Base-by-base conservation (phyloP, 441 rosid species). In the Erodium chrysanthum region DNA sequence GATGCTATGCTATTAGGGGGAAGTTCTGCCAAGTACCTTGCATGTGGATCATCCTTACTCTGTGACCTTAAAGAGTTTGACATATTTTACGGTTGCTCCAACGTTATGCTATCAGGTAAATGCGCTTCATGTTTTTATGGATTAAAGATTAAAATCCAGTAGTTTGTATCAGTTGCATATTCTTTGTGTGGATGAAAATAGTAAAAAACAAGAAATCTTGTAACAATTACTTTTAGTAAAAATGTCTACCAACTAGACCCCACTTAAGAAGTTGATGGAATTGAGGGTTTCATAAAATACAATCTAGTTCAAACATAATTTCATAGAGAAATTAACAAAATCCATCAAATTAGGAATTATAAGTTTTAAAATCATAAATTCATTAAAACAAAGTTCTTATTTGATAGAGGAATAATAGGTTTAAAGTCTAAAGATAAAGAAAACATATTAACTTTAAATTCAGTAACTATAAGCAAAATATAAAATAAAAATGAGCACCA, bases 81-180 rank as follows among this genome's bases (percentile, higher is more conserved):
- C 70, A 20, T 95, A 95, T 79, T 92, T 95, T 79, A 95, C 92
- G 97, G 84, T 90, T 65, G 97, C 99, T 67, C 99, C 99, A 58
- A 90, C 99, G 31, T 77, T 95, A 74, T 95, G 99, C 79, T 95
- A 95, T 78, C 99, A 95, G 98, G 99, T 95, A 81, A 75, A 23
- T 35, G 31, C 18, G 29, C 64, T 10, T 58, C 22, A 60, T 5
- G 52, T 56, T 70, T 68, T 29, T 71, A 1, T 44, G 50, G 11
- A 44, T 14, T 4, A 20, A 15, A 18, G 10, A 18, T 10, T 54
- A 17, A 54, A 54, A 17, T 18, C 60, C 25, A 54, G 18, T 7
- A 54, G 23, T 54, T 17, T 17, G 25, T 54, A 18, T 54, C 12
- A 54, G 23, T 17, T 54, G 10, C 60, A 54, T 54, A 25, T 15